These are phyloP conservation scores for Cutaneotrichosporon mucoides DNA, from an alignment of 1,284 basidiomycete species.

Conservation along the genomic window DNA sequence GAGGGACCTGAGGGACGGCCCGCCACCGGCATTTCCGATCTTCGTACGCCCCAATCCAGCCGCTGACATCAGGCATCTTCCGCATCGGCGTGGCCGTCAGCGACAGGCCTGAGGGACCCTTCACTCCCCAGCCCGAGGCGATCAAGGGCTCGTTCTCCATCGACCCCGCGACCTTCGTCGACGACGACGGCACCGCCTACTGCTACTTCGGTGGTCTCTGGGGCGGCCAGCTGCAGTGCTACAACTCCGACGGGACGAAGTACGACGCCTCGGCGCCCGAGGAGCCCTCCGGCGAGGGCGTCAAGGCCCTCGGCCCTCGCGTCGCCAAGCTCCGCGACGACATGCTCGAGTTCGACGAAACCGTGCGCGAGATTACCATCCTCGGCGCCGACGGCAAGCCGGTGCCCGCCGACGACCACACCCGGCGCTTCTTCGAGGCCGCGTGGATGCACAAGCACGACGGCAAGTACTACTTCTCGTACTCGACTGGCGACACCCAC, in stretches of 20 bases:
- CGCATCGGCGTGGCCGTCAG: constrained; percentile 34
- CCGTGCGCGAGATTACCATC: constrained; percentile 28
- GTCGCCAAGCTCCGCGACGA: constrained; percentile 29
- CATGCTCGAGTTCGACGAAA: constrained; percentile 31
- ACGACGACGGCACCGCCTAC: constrained; percentile 33
- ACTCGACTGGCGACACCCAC: constrained; percentile 41
- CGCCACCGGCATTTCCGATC: too few relatives aligned
- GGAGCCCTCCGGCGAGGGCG: constrained; percentile 27
- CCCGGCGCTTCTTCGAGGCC: constrained; percentile 42
- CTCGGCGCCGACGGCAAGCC: constrained; percentile 25
- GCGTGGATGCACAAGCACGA: constrained; percentile 39
- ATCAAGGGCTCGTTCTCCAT: constrained; percentile 35
- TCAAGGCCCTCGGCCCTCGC: constrained; percentile 27
- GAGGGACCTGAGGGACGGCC: too few relatives aligned
- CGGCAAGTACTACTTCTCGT: constrained; percentile 39
- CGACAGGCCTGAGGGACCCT: constrained; percentile 34
- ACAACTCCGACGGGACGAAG: constrained; percentile 20
- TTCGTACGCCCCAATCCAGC: too few relatives aligned
- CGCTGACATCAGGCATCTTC: constrained; percentile 31
- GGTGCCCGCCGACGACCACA: constrained; percentile 33
- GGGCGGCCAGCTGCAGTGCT: constrained; percentile 42
- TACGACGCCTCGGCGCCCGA: constrained; percentile 27
- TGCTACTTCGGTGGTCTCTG: constrained; percentile 42
- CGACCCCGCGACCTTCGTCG: constrained; percentile 38
- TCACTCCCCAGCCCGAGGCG: constrained; percentile 29